phyloP scores from a whole-genome alignment of 164 flowering plant genomes.

The Magnolia changhungtana region DNA sequence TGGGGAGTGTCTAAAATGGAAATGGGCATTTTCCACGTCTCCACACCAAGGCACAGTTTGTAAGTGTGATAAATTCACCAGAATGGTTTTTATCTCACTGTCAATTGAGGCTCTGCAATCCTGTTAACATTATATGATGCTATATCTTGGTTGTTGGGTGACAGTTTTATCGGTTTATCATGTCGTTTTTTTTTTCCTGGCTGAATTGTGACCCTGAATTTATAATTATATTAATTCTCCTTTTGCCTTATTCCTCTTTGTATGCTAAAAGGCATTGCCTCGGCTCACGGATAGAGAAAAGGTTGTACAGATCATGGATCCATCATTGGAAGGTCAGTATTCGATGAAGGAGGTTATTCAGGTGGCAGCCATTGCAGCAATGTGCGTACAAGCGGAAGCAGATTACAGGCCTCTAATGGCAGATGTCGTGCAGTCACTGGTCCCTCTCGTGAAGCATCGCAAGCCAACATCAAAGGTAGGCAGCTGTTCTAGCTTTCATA shows the following conservation, averaged over 20 bases:
- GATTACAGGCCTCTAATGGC: conserved; percentile 97
- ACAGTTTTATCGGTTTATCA: not conserved
- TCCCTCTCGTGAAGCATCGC: conserved; percentile 68
- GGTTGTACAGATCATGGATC: conserved; percentile 87
- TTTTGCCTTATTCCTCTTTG: not conserved
- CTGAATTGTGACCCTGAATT: not conserved
- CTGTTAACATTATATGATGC: no score
- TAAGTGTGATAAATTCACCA: not conserved
- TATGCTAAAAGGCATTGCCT: conserved; percentile 67
- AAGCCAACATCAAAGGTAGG: conserved; percentile 45
- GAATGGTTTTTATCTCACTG: not conserved
- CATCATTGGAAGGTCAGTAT: conserved; percentile 82
- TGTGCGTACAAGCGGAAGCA: conserved; percentile 95
- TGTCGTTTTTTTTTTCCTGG: not conserved
- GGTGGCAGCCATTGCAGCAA: conserved; percentile 98
- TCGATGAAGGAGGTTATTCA: conserved; percentile 88
- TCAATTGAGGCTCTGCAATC: not conserved
- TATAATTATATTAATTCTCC: not conserved
- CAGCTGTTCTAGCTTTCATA: conserved; percentile 45
- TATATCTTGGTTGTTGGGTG: not conserved
- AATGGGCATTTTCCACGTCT: no score
- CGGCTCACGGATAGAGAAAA: conserved; percentile 78
- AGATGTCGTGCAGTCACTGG: conserved; percentile 89
- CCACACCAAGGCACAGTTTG: no score
- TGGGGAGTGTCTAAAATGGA: no score